phyloP scores from a whole-genome alignment of 805 yeast genomes.

The Cyberlindnera xylosilytica region DNA sequence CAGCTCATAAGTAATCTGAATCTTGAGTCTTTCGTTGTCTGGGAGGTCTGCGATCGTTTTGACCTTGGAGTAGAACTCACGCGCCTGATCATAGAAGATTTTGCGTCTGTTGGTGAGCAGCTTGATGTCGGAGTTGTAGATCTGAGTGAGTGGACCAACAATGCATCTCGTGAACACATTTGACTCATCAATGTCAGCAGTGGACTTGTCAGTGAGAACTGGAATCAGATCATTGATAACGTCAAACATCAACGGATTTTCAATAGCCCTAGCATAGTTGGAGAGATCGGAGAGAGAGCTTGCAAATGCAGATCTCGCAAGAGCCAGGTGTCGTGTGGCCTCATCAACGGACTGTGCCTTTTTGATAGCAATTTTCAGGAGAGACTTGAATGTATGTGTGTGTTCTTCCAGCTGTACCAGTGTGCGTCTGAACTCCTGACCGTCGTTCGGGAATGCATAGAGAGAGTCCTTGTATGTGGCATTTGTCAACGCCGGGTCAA shows the following conservation, averaged over 20 bases:
- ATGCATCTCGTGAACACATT: conserved; percentile 15
- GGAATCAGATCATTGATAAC: conserved; percentile 17
- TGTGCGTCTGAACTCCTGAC: conserved; percentile 9
- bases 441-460: conserved; percentile 10
- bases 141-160: conserved; percentile 16
- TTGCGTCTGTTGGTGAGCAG: conserved; percentile 12
- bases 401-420: conserved; percentile 12
- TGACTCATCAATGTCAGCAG: conserved; percentile 21
- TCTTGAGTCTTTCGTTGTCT: conserved; percentile 36
- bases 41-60: conserved; percentile 7
- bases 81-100: conserved; percentile 12
- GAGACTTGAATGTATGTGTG: conserved; percentile 5
- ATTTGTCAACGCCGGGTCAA: background rate
- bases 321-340: conserved; percentile 18
- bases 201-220: conserved; percentile 19
- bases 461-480: conserved; percentile 13
- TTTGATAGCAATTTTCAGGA: conserved; percentile 17
- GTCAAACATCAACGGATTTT: conserved; percentile 12
- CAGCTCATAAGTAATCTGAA: conserved; percentile 36
- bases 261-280: conserved; percentile 6
- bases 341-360: conserved; percentile 22
- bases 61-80: conserved; percentile 8
- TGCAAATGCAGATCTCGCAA: conserved; percentile 18
- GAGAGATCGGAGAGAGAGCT: conserved; percentile 17
- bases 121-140: conserved; percentile 23